Conservation (phyloP, 257 asterid species). For the Osmanthus fragrans region DNA sequence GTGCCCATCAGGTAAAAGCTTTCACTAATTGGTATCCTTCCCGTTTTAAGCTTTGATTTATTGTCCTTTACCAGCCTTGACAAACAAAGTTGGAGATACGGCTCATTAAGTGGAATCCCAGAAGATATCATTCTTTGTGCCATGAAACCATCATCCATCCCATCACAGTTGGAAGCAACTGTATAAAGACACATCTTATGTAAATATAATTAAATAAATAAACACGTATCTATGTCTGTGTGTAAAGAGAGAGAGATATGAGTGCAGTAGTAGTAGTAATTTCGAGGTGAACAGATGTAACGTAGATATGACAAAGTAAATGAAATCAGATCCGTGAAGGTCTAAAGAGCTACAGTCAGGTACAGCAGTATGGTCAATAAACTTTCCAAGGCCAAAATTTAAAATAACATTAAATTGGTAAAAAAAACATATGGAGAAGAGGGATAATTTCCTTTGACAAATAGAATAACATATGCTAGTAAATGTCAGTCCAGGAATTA, state of each 20-base stretch:
- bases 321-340: background rate
- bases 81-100: constrained; percentile 66
- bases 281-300: constrained; percentile 3
- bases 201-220: background rate
- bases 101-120: constrained; percentile 74
- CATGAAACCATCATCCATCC: constrained; percentile 39
- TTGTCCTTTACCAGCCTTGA: constrained; percentile 37
- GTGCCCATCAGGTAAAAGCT: constrained; percentile 91
- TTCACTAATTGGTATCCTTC: constrained; percentile 67
- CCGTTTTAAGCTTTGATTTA: constrained; percentile 47
- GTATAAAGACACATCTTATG: constrained; percentile 31
- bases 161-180: constrained; percentile 62
- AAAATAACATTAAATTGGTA: constrained; percentile 3
- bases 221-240: background rate
- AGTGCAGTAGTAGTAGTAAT: background rate
- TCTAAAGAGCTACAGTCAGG: background rate
- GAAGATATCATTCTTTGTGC: constrained; percentile 70
- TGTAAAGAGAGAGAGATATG: background rate
- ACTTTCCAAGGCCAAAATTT: background rate
- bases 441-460: background rate
- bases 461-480: constrained; percentile 6
- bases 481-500: constrained; percentile 18
- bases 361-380: background rate
- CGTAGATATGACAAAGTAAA: background rate
- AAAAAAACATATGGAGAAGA: background rate